phyloP scores from a whole-genome alignment of 2,329 filamentous ascomycete species.

The Cytospora paraplurivora region DNA sequence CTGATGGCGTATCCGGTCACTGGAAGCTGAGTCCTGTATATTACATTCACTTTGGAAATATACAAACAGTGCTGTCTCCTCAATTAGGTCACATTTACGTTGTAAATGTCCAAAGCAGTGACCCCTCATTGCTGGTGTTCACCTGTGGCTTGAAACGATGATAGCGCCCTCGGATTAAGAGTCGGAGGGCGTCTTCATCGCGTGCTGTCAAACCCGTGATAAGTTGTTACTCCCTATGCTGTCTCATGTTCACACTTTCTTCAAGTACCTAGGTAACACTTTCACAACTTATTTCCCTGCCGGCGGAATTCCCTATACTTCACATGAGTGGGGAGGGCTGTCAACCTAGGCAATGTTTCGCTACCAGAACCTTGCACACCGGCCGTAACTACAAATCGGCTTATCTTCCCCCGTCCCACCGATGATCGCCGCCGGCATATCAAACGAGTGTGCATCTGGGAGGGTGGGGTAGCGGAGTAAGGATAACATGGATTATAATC shows the following conservation, averaged over 20 bases:
- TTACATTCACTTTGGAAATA: neutral
- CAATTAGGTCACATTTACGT: neutral
- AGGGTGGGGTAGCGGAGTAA: constrained; percentile 16
- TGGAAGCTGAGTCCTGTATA: neutral
- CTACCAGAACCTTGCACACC: neutral
- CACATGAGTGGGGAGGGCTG: constrained; percentile 6
- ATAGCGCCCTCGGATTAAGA: neutral
- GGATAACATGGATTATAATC: neutral
- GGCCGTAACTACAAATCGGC: neutral
- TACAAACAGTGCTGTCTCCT: neutral
- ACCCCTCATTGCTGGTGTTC: neutral
- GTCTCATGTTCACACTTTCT: neutral
- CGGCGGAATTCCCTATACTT: neutral
- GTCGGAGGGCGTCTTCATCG: neutral
- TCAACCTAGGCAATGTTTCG: neutral
- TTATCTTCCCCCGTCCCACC: constrained; percentile 4
- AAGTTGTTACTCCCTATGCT: neutral
- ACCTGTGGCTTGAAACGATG: neutral
- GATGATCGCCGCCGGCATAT: constrained; percentile 2
- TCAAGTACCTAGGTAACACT: neutral
- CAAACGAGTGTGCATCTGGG: neutral
- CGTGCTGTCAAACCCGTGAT: neutral
- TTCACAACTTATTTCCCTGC: neutral
- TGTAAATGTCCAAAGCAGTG: neutral
- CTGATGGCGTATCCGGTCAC: neutral